Evolutionary conservation across 2,329 filamentous ascomycete species (phyloP).

Genomic region (Plenodomus tracheiphilus): DNA sequence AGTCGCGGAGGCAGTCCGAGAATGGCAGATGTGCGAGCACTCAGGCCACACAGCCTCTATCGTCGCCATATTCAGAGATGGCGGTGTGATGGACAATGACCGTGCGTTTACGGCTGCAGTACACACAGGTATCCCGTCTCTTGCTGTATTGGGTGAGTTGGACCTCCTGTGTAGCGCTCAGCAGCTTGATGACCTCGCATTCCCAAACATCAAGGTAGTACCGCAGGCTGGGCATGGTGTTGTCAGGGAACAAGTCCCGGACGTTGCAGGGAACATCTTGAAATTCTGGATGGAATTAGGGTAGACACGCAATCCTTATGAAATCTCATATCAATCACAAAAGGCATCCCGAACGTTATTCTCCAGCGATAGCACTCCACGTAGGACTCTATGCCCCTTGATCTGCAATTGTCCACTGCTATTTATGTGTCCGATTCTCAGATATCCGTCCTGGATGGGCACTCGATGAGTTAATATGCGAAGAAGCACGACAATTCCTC

Average conservation of each 20-base stretch:
- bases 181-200: constrained; percentile 39
- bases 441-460: no score
- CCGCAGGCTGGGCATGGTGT: constrained; percentile 47
- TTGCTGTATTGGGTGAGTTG: constrained; percentile 44
- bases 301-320: background rate
- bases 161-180: constrained; percentile 42
- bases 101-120: constrained; percentile 35
- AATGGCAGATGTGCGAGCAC: constrained; percentile 55
- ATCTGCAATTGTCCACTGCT: no score
- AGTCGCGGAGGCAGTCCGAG: constrained; percentile 53
- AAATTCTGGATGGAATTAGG: constrained; percentile 30
- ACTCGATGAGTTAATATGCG: no score
- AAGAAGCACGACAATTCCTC: no score
- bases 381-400: no score
- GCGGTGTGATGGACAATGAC: constrained; percentile 47
- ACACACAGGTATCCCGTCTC: constrained; percentile 20
- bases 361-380: no score
- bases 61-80: constrained; percentile 53
- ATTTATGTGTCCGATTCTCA: no score
- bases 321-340: no score
- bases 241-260: constrained; percentile 42
- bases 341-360: no score
- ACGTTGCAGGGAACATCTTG: constrained; percentile 42
- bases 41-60: constrained; percentile 52
- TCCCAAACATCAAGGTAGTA: constrained; percentile 45